Conservation (phyloP, 495 filamentous ascomycete genomes). For the Penicillium paxilli region DNA sequence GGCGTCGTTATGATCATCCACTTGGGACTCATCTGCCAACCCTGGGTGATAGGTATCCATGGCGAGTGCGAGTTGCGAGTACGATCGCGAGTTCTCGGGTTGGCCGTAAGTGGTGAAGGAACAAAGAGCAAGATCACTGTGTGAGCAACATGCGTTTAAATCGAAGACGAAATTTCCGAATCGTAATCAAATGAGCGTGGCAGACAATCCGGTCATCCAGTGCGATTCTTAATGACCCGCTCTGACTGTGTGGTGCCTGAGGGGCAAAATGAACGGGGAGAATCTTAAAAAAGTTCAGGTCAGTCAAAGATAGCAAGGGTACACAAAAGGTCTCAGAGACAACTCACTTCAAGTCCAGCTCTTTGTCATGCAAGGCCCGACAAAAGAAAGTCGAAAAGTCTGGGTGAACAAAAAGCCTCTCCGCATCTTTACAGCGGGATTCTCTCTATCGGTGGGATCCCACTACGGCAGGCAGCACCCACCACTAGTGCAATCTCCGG, state of each 20-base stretch:
- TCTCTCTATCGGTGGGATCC: slow-evolving; percentile 36
- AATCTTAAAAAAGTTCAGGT: slow-evolving; percentile 5
- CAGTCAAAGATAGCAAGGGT: slow-evolving; percentile 2
- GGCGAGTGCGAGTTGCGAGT: slow-evolving; percentile 62
- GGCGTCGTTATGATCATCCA: slow-evolving; percentile 75
- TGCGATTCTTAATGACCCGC: slow-evolving; percentile 10
- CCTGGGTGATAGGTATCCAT: slow-evolving; percentile 45
- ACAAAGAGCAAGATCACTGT: slow-evolving; percentile 1
- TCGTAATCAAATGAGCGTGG: slow-evolving; percentile 32
- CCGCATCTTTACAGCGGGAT: slow-evolving; percentile 33
- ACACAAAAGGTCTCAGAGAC: background rate
- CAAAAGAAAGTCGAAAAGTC: slow-evolving; percentile 27
- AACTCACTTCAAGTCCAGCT: slow-evolving; percentile 21
- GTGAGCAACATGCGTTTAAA: slow-evolving; percentile 12
- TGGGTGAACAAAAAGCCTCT: slow-evolving; percentile 24
- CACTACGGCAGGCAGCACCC: slow-evolving; percentile 30
- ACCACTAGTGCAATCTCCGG: slow-evolving; percentile 38
- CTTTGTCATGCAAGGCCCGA: slow-evolving; percentile 19
- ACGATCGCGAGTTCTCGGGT: no score
- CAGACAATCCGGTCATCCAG: slow-evolving; percentile 28
- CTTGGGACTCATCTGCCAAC: slow-evolving; percentile 67
- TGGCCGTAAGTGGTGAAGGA: background rate
- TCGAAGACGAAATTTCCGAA: background rate
- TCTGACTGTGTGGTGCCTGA: slow-evolving; percentile 24
- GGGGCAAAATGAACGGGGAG: slow-evolving; percentile 24